phyloP scores from a whole-genome alignment of 768 basidiomycete species.

The Exsudoporus frostii region DNA sequence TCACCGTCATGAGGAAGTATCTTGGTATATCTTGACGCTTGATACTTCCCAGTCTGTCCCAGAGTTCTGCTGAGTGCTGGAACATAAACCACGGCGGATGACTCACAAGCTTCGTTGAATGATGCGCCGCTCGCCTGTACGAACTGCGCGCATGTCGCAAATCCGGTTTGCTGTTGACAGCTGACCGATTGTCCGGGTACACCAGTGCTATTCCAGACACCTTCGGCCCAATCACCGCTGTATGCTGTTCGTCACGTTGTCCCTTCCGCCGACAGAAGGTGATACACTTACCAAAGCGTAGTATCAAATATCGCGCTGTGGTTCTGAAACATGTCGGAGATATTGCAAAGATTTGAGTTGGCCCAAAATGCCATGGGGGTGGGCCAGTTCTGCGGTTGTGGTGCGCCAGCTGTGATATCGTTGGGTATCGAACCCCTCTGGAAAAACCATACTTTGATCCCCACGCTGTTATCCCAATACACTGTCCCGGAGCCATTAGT shows the following conservation, averaged over 20 bases:
- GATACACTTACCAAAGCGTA: slow-evolving; percentile 61
- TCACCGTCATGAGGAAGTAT: slow-evolving; percentile 21
- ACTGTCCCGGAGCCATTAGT: slow-evolving; percentile 9
- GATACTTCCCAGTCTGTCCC: slow-evolving; percentile 76
- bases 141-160: slow-evolving; percentile 75
- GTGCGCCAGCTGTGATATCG: slow-evolving; percentile 73
- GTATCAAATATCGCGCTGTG: slow-evolving; percentile 84
- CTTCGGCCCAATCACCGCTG: slow-evolving; percentile 88
- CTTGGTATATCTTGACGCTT: slow-evolving; percentile 71
- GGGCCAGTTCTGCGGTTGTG: slow-evolving; percentile 76
- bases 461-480: slow-evolving; percentile 51
- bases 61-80: slow-evolving; percentile 1
- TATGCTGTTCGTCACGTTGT: slow-evolving; percentile 4
- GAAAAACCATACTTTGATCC: slow-evolving; percentile 84
- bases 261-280: background rate
- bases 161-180: slow-evolving; percentile 81
- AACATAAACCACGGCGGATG: slow-evolving; percentile 1
- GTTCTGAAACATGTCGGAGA: slow-evolving; percentile 73
- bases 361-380: slow-evolving; percentile 78
- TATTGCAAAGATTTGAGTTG: slow-evolving; percentile 61
- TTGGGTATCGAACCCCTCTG: slow-evolving; percentile 65
- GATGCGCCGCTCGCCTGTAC: slow-evolving; percentile 69
- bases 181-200: slow-evolving; percentile 83
- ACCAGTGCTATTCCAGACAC: slow-evolving; percentile 69
- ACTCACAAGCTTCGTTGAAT: slow-evolving; percentile 77